Evolutionary conservation across 2,329 filamentous ascomycete genomes (phyloP).

Genomic region (Microsporum canis): DNA sequence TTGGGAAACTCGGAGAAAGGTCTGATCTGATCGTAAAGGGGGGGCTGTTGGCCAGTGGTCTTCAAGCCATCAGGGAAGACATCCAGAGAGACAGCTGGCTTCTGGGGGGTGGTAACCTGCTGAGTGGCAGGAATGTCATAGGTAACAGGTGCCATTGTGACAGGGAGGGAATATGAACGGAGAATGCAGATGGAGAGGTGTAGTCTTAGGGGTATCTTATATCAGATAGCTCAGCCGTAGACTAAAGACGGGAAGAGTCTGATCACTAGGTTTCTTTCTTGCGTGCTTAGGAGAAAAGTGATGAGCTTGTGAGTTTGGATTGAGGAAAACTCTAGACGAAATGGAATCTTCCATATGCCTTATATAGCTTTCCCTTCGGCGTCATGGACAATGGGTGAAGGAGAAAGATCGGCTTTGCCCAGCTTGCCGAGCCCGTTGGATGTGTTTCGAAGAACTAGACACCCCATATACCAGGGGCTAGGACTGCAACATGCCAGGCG

Average conservation of each 20-base stretch:
- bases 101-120: not conserved
- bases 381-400: not conserved
- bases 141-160: constrained; percentile 14
- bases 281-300: not conserved
- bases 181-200: not conserved
- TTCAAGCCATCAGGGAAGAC: constrained; percentile 56
- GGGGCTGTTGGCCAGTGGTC: constrained; percentile 61
- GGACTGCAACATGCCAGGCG: not conserved
- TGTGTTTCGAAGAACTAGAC: not conserved
- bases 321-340: not conserved
- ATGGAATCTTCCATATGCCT: not conserved
- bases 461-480: not conserved
- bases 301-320: not conserved
- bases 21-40: constrained; percentile 52
- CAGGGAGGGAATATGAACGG: not conserved
- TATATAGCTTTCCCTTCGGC: constrained; percentile 1
- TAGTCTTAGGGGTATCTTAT: not conserved
- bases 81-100: constrained; percentile 12
- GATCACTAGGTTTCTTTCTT: constrained; percentile 1
- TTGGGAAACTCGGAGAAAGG: constrained; percentile 61
- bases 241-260: not conserved
- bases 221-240: not conserved
- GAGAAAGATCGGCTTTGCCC: not conserved
- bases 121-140: constrained; percentile 10
- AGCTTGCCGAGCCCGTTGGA: not conserved